Evolutionary conservation across 73 alveolate species (phyloP).

Genomic region (Symbiodinium pilosum): DNA sequence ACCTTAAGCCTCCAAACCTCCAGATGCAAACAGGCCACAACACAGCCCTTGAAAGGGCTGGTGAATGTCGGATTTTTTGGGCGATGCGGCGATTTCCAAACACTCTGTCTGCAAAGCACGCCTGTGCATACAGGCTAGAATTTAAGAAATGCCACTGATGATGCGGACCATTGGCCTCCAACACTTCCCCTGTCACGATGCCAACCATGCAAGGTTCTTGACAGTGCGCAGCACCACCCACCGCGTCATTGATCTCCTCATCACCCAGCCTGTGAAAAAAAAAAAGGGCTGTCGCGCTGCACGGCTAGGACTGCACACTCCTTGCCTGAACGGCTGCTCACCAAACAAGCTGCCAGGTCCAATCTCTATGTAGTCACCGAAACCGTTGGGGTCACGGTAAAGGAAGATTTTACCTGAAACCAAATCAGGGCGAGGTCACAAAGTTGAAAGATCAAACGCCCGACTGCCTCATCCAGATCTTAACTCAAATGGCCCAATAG

Average conservation of each 20-base stretch:
- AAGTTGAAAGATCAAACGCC: too few relatives aligned
- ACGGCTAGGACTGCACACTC: too few relatives aligned
- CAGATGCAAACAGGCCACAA: conserved; percentile 28
- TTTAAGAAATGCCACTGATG: not conserved
- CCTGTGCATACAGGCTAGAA: not conserved
- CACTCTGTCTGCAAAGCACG: conserved; percentile 63
- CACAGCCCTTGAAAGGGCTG: conserved; percentile 56
- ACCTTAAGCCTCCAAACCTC: too few relatives aligned
- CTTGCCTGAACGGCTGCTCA: conserved; percentile 70
- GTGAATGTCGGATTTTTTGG: conserved; percentile 70
- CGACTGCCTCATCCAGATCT: not conserved
- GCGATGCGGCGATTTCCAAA: conserved; percentile 86
- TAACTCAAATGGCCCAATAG: not conserved
- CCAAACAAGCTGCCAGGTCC: conserved; percentile 75
- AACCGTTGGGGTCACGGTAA: conserved; percentile 47
- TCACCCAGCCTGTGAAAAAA: conserved; percentile 49
- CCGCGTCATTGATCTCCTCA: conserved; percentile 48
- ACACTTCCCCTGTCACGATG: conserved; percentile 36
- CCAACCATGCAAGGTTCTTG: conserved; percentile 78
- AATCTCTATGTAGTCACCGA: conserved; percentile 36
- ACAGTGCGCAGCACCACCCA: conserved; percentile 76
- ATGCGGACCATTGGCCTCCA: not conserved
- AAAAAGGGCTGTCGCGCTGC: not conserved
- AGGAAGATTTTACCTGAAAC: conserved; percentile 22
- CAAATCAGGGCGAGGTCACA: too few relatives aligned